Conservation (phyloP, 2,329 filamentous ascomycete species). For the Mollisia scopiformis region DNA sequence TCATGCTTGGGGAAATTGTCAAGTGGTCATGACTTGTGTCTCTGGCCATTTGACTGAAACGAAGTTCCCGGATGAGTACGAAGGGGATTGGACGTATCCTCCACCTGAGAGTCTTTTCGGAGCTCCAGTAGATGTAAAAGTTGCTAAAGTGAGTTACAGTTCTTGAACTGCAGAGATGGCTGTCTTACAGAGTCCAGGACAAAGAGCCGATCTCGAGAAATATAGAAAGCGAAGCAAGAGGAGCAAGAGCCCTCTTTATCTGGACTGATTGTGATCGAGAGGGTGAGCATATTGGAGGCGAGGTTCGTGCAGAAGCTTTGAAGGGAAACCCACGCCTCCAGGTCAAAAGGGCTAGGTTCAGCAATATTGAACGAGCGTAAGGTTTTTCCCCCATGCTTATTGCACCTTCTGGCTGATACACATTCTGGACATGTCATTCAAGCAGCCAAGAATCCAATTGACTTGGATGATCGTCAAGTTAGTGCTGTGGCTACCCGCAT, state of each 20-base stretch:
- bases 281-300: conserved; percentile 92
- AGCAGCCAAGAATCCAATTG: conserved; percentile 76
- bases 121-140: conserved; percentile 70
- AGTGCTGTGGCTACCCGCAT: conserved; percentile 87
- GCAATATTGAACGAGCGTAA: conserved; percentile 90
- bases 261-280: conserved; percentile 99
- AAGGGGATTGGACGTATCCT: conserved; percentile 77
- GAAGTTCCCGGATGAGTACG: conserved; percentile 74
- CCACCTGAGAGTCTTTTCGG: conserved; percentile 80
- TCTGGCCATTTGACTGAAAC: conserved; percentile 82
- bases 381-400: conserved; percentile 33
- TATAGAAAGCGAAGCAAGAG: conserved; percentile 76
- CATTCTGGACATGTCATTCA: conserved; percentile 75
- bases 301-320: conserved; percentile 81
- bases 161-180: neutral
- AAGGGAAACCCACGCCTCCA: conserved; percentile 74
- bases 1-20: conserved; percentile 75
- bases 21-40: conserved; percentile 93
- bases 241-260: conserved; percentile 79
- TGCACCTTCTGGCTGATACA: neutral
- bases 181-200: conserved; percentile 54
- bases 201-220: conserved; percentile 83
- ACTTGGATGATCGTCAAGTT: conserved; percentile 83
- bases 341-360: conserved; percentile 87
- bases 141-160: conserved; percentile 46